Evolutionary conservation across 345 rosid species (phyloP), one percentile per base, ranked within the genome.

Genomic region (Eucalyptus sp.): DNA sequence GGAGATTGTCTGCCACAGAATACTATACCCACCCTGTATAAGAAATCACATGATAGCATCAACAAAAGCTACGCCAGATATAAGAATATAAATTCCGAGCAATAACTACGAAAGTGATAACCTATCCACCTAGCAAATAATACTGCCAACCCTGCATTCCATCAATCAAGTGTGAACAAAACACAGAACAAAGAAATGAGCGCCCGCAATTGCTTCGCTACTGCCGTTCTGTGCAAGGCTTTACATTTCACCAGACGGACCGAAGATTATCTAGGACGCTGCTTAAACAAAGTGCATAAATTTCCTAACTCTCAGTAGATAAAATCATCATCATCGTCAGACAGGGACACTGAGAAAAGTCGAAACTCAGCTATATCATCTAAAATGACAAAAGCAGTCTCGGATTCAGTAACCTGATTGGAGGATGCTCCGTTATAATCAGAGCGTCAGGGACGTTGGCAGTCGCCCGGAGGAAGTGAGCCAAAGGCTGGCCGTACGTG

Each of bases 1-100:
- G 99, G 99, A 71, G 99, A 96, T 88, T 98, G 99, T 92, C 99
- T 95, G 87, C 99, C 99, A 91, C 96, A 94, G 89, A 98, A 97
- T 87, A 97, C 97, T 80, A 98, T 87, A 88, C 99, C 99, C 13
- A 98, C 99, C 96, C 99, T 98, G 93, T 85, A 71, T 64, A 86
- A 37, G 81, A 37, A 71, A 27, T 71, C 81, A 88, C 54, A 83
- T 87, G 43, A 62, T 37, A 49, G 51, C 43, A 83, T 87, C 12
- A 84, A 84, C 66, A 2, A 86, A 83, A 52, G 87, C 33, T 46
- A 0, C 68, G 0, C 0, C 81, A 37, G 81, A 71, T 20, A 71
- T 0, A 33, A 71, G 12, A 37, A 71, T 0, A 71, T 18, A 41
- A 33, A 71, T 71, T 71, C 27, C 46, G 4, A 71, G 27, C 81